Base-by-base conservation (phyloP, 352 stramenopile genomes). In the Phytophthora quininea region DNA sequence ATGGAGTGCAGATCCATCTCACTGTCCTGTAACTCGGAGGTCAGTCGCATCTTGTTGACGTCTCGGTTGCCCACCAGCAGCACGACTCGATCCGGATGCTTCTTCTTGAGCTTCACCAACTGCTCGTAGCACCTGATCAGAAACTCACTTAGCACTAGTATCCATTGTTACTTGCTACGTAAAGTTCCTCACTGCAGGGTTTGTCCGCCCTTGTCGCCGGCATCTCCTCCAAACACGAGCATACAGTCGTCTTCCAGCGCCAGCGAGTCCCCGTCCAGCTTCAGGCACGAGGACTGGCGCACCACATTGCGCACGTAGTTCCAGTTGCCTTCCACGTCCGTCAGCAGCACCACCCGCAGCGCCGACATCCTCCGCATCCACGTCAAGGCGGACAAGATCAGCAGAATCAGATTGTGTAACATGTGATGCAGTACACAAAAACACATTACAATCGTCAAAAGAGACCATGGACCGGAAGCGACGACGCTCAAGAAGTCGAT, bases 31-130 rank as follows among this genome's bases (percentile, higher is more conserved):
- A 97, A 64, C 66, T 98, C 92, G 1, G 84, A 89, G 9, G 85
- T 92, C 31, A 97, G 79, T 31, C 92, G 73, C 60, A 98, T 89
- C 70, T 98, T 98, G 78, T 98, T 98, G 52, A 97, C 82, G 75
- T 98, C 94, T 52, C 94, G 90, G 65, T 98, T 98, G 11, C 94
- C 94, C 42, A 96, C 94, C 48, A 98, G 84, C 48, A 98, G 74
- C 72, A 96, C 86, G 12, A 98, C 93, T 50, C 89, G 90, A 33
- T 96, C 80, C 0, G 89, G 91, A 70, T 98, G 86, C 32, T 80
- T 69, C 58, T 89, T 80, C 74, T 98, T 98, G 7, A 98, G 77
- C 3, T 73, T 76, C 43, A 98, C 77, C 30, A 98, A 80, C 64
- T 93, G 73, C 46, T 87, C 80, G 43, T 93, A 94, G 69, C 86